Base-by-base conservation (phyloP, 106 monocot species). In the Allium fistulosum region DNA sequence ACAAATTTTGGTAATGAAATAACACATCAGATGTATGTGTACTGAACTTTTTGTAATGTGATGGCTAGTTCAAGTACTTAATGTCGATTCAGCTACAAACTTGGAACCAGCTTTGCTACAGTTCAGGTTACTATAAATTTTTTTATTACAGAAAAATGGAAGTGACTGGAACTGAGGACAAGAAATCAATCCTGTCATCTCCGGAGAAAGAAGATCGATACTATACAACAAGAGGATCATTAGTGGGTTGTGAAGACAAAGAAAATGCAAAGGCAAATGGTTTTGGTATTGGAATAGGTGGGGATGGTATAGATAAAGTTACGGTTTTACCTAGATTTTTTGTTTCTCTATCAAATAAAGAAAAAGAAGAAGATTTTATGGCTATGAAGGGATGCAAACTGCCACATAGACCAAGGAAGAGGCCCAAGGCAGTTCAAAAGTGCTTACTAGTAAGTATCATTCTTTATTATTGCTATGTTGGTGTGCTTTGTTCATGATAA, bases 351-450 rank as follows among this genome's bases (percentile, higher is more conserved):
- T 99, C 97, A 7, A 99, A 85, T 74, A 99, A 93, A 74, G 92
- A 99, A 73, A 99, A 99, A 73, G 97, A 99, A 70, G 97, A 99
- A 74, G 97, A 99, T 57, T 99, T 99, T 77, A 78, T 99, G 82
- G 84, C 79, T 0, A 99, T 99, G 97, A 99, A 99, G 70, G 92
- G 92, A 10, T 99, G 97, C 77, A 99, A 93, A 72, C 77, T 99
- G 48, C 97, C 97, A 0, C 97, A 99, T 67, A 82, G 97, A 45
- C 97, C 97, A 17, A 92, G 83, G 74, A 99, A 99, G 83, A 82
- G 97, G 68, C 72, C 97, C 56, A 99, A 99, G 81, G 75, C 78
- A 46, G 69, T 90, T 46, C 94, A 94, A 64, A 87, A 87, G 58
- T 76, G 77, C 57, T 75, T 94, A 48, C 79, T 94, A 70, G 94